Base-by-base conservation (phyloP, 78 protist genomes). In the Polysphondylium violaceum region DNA sequence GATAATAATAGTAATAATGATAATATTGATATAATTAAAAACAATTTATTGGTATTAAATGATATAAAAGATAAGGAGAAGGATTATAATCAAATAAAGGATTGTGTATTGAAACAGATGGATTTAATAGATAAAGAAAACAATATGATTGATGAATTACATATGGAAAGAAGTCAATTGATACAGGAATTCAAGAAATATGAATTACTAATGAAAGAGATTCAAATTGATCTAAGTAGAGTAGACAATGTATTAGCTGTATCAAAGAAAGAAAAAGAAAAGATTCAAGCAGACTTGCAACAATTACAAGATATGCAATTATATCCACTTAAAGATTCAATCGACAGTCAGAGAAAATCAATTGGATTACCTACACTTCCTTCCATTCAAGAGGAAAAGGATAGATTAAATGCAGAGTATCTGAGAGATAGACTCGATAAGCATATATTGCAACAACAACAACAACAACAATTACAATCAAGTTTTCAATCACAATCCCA, bases 61-160 rank as follows among this genome's bases (percentile, higher is more conserved):
- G 23, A 17, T 36, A 65, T 79, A 36, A 79, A 68, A 38, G 11
- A 12, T 21, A 64, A 79, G n/a, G 76, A 64, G 25, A 79, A 71
- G 21, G 89, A 79, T 56, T 68, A 55, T 38, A 23, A 33, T 38
- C 64, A 79, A 31, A 51, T 79, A 5, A 79, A 67, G 31, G 31
- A 41, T 36, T 29, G 1, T 35, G 56, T 79, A 12, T 36, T 55
- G 19, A 17, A 29, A 27, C 36, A 79, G 25, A 65, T 25, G 27
- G 89, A 64, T 9, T 25, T 36, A 2, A 21, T 79, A 1, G 50
- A 33, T 27, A 53, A 29, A 38, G 78, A 79, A 53, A 76, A 67
- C 7, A 25, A 25, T 8, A 3, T 79, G 11, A 29, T 79, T 3
- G 47, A 51, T 17, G 77, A 79, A 17, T 17, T 79, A 17, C 27